Evolutionary conservation across 371 early-diverging fungal species (phyloP).

Genomic region (Lichtheimia hyalospora): DNA sequence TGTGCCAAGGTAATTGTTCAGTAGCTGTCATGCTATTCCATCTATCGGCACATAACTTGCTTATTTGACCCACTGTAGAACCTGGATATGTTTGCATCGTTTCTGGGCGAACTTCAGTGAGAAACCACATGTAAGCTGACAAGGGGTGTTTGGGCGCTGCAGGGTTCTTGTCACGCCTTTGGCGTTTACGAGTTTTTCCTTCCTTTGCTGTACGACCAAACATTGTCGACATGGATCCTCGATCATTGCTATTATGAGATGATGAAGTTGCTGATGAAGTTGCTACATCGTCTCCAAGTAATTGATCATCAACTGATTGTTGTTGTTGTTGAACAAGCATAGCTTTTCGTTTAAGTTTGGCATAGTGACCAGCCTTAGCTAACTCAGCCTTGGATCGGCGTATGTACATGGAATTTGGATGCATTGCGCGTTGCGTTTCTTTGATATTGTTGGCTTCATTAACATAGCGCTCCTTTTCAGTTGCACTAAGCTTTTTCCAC

Average conservation of each 20-base stretch:
- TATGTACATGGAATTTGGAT: slow-evolving; percentile 68
- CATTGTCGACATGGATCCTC: background rate
- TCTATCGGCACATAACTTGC: slow-evolving; percentile 65
- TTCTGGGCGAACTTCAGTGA: slow-evolving; percentile 65
- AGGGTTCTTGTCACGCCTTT: slow-evolving; percentile 54
- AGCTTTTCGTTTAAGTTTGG: slow-evolving; percentile 18
- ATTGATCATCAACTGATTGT: background rate
- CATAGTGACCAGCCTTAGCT: slow-evolving; percentile 52
- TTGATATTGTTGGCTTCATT: slow-evolving; percentile 42
- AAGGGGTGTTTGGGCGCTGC: slow-evolving; percentile 79
- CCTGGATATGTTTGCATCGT: slow-evolving; percentile 64
- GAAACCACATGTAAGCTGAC: slow-evolving; percentile 74
- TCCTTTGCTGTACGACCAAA: background rate
- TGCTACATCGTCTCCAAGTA: background rate
- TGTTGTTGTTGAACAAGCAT: slow-evolving; percentile 8
- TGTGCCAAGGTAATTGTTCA: slow-evolving; percentile 61
- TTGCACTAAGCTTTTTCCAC: slow-evolving; percentile 53
- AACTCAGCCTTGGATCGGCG: slow-evolving; percentile 69
- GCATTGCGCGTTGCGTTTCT: slow-evolving; percentile 38
- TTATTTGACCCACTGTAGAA: slow-evolving; percentile 72
- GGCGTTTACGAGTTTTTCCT: slow-evolving; percentile 15
- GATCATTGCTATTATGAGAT: background rate
- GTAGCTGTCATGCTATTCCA: slow-evolving; percentile 68
- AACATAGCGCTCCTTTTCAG: slow-evolving; percentile 38
- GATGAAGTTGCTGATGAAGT: background rate